phyloP scores from a whole-genome alignment of 2,329 filamentous ascomycete species.

The Dactylellina haptotyla region DNA sequence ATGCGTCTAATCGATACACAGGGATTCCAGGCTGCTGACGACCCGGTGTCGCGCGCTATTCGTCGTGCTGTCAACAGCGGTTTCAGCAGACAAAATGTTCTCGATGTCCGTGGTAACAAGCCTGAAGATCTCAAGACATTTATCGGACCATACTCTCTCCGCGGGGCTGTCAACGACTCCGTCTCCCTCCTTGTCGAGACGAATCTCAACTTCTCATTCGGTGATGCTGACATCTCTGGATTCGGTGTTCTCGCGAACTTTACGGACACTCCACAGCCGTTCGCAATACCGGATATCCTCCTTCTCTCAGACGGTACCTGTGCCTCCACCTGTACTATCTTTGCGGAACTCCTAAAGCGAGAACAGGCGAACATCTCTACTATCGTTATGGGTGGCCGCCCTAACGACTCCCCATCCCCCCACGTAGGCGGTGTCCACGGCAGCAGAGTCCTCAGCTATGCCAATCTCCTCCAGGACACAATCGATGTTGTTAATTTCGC shows the following conservation, averaged over 20 bases:
- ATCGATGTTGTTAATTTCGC: not conserved
- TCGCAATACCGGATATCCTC: slow-evolving; percentile 63
- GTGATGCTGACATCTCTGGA: slow-evolving; percentile 28
- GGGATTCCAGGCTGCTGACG: not conserved
- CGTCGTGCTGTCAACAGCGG: slow-evolving; percentile 16
- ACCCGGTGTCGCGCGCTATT: not conserved
- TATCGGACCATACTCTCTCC: slow-evolving; percentile 61
- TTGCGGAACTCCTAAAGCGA: slow-evolving; percentile 68
- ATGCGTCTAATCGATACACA: not conserved
- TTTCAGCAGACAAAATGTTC: slow-evolving; percentile 59
- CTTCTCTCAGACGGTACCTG: slow-evolving; percentile 68
- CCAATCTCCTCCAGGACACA: slow-evolving; percentile 27
- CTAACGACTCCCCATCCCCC: slow-evolving; percentile 36
- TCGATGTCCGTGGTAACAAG: slow-evolving; percentile 58
- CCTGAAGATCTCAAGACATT: slow-evolving; percentile 61
- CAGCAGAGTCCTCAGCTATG: slow-evolving; percentile 59
- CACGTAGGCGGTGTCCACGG: slow-evolving; percentile 73
- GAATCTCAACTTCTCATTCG: slow-evolving; percentile 6
- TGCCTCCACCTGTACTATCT: slow-evolving; percentile 71
- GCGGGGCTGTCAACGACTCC: slow-evolving; percentile 58
- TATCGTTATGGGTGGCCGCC: slow-evolving; percentile 62
- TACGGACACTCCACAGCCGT: slow-evolving; percentile 58
- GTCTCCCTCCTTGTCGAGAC: slow-evolving; percentile 59
- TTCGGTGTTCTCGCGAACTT: slow-evolving; percentile 52
- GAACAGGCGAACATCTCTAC: slow-evolving; percentile 65